A percentile compares a stretch with the other conserved stretches of the same genome.
Evolutionary conservation across 129 eudicot species (phyloP).

Genomic region (Lactuca saligna): DNA sequence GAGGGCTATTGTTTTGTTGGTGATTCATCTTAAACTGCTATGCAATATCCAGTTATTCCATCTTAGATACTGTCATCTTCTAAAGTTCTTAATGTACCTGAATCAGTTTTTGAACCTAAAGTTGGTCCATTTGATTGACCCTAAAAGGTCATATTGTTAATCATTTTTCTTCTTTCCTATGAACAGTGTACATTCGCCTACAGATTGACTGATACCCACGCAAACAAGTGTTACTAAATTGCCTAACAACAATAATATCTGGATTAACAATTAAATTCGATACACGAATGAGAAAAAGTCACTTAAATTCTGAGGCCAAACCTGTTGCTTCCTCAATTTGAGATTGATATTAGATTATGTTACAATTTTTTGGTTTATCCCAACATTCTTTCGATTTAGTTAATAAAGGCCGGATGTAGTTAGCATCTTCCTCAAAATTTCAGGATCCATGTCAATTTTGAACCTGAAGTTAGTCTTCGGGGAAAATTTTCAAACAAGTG

Average conservation of each 20-base stretch:
- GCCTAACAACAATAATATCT: not conserved
- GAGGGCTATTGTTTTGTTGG: not conserved
- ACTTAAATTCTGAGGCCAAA: not conserved
- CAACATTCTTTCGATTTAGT: not conserved
- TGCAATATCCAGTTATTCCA: not conserved
- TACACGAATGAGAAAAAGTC: not conserved
- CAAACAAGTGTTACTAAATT: not conserved
- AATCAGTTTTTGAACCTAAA: not conserved
- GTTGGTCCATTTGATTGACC: not conserved
- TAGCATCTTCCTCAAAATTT: conserved; percentile 7
- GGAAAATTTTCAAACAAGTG: not conserved
- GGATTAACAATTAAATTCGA: not conserved
- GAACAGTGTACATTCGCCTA: not conserved
- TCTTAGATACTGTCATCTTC: not conserved
- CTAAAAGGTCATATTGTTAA: not conserved
- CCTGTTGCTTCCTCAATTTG: not conserved
- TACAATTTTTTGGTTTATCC: not conserved
- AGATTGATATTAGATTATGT: conserved; percentile 1
- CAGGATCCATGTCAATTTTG: not conserved
- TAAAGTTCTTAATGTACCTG: not conserved
- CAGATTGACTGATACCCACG: not conserved
- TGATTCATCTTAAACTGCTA: not conserved
- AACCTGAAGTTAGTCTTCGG: not conserved
- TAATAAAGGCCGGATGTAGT: not conserved
- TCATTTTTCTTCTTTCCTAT: not conserved